Evolutionary conservation across 225 moss, liverwort and hornwort species (phyloP), one percentile per base, ranked within the genome.

Genomic region (Neckera pumila): DNA sequence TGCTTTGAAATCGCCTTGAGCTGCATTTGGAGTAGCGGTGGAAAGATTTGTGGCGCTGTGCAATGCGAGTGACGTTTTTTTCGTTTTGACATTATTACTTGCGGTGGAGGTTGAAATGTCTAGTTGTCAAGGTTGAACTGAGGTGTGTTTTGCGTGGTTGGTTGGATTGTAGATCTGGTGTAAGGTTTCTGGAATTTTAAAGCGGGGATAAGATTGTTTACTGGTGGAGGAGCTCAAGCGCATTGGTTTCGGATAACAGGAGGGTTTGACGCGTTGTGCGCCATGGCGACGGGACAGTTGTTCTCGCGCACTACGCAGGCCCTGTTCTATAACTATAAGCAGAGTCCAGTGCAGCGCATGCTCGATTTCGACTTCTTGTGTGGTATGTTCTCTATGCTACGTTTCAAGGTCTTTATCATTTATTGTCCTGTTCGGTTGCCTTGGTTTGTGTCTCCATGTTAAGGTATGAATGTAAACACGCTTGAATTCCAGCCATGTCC

Each of bases 221-320:
- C 22, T 54, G 73, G 71, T 85, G 85, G 84, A 90, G 71, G 70
- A 58, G 87, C 27, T 76, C 61, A 42, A 72, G 10, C 49, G 70
- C 86, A 85, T 77, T 90, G 81, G 77, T 58, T 86, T 78, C 33
- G 65, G 86, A 83, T 86, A 67, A 75, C 17, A 61, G 86, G 92
- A 86, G 84, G 90, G 90, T 92, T 87, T 62, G 88, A 86, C 76
- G 77, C 69, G 62, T 82, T 84, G 79, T 86, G 86, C 86, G 86
- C 90, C 89, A 94, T 94, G 95, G 94, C 95, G 89, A 95, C 94
- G 79, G 97, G 97, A 62, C 97, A 97, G 94, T 91, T 97, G 91
- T 97, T 97, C 92, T 97, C 97, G 89, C 92, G 96, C 38, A 90
- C 93, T 7, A 96, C 97, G 87, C 97, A 97, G 92, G 97, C 97